Base-by-base conservation (phyloP, 2,329 filamentous ascomycete species). In the Pseudophaeomoniella oleicola region DNA sequence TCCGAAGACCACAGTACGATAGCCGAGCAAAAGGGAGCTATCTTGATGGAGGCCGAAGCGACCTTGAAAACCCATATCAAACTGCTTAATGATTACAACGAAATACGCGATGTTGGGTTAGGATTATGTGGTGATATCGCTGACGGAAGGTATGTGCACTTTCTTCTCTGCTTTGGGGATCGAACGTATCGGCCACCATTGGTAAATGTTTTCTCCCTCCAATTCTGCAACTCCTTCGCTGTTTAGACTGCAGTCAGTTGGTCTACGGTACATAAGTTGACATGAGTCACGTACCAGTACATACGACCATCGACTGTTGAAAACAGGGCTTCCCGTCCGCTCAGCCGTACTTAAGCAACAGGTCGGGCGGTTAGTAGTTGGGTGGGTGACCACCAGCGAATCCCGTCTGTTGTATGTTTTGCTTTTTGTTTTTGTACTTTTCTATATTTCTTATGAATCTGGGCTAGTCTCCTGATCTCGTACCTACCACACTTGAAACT, bases 11-110 rank as follows among this genome's bases (percentile, higher is more conserved):
- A n/a, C 6, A 27, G 22, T 27, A 9, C n/a, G 22, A 27, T n/a
- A n/a, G 22, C 6, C 6, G 22, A 27, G 6, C 22, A 27, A 27
- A 27, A 27, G 22, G 9, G n/a, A 9, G 22, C 22, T n/a, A n/a
- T 27, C 3, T 59, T 60, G 39, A 62, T 59, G 0, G 58, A 64
- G 9, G 63, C 72, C 1, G 60, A 69, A 30, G 55, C 58, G 14
- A 69, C 72, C 6, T 71, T 79, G 36, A 68, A 73, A 37, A 58
- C 60, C 19, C 78, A 82, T 51, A 82, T 82, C 48, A 65, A 64
- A 40, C 59, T 77, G 3, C 60, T 83, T 19, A 76, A 81, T 44
- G 61, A 71, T 39, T 83, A 82, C 56, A 83, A 83, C 47, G 77
- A 81, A 52, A 72, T 81, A 46, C 74, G 76, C 43, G 78, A 83